Base-by-base conservation (phyloP, 2,329 filamentous ascomycete genomes). In the Amesomyces nigricolor region DNA sequence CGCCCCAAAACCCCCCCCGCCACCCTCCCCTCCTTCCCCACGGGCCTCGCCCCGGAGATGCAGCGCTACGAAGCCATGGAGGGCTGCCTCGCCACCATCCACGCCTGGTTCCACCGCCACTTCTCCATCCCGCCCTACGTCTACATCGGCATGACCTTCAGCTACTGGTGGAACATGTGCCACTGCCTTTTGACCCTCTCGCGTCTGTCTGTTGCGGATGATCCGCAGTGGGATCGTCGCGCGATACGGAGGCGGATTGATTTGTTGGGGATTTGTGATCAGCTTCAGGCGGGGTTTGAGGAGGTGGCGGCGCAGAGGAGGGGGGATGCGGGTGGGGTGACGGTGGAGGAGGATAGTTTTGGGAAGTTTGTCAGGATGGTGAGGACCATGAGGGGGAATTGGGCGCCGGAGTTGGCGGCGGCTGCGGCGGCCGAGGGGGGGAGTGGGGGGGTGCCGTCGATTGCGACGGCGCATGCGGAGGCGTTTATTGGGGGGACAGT, bases 161-260 rank as follows among this genome's bases (percentile, higher is more conserved):
- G 58, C 26, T 61, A 65, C 47, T 71, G 68, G 61, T 66, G 66
- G n/a, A 66, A 71, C 54, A 63, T 72, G 37, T 64, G 65, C 7
- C 67, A 68, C 42, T 68, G 64, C 53, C 59, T 70, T 7, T 64
- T 71, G 17, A 58, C 67, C 5, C 63, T 73, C 6, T 67, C 68
- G 56, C 65, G 62, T 16, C 62, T 73, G 16, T 64, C 66, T 11
- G 61, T 67, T 3, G 52, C 70, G 7, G 68, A 73, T 44, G 71
- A 73, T 45, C 67, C 71, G 2, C 62, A 65, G 0, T 75, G 73
- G 72, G 71, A 74, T 62, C 65, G 71, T 1, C 58, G 61, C 9
- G 65, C 63, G 14, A 66, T 70, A 5, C 62, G 65, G 11, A 59
- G 61, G 40, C 63, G 63, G 5, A 51, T 74, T n/a, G 68, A 73